Conservation (phyloP, 2,329 filamentous ascomycete genomes). For the Teratosphaeria nubilosa region DNA sequence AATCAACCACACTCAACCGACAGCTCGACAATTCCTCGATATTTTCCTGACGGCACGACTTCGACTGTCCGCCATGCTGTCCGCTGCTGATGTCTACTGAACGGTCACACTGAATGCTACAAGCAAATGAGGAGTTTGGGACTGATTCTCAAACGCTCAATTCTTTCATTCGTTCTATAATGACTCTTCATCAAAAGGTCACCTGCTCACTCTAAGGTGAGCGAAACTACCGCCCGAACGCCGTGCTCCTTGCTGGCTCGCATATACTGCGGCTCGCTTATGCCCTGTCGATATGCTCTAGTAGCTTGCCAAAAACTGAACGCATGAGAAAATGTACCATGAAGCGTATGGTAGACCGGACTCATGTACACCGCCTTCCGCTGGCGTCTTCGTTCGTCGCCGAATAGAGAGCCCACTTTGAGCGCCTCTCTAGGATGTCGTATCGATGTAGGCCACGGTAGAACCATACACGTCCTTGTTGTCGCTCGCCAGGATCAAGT, state of each 20-base stretch:
- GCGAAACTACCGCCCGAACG: background rate
- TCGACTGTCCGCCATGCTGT: no score
- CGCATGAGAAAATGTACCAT: background rate
- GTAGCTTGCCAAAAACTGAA: background rate
- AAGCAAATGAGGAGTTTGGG: background rate
- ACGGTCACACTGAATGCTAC: background rate
- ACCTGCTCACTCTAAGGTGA: background rate
- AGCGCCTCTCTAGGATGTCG: background rate
- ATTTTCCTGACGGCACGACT: no score
- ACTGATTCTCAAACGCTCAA: background rate
- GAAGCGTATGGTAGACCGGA: background rate
- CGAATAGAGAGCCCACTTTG: background rate
- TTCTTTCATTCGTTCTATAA: background rate
- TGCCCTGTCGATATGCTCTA: background rate
- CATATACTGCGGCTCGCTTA: background rate
- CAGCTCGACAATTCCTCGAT: no score
- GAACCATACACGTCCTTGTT: conserved; percentile 41
- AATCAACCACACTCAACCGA: no score
- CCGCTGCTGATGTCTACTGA: no score
- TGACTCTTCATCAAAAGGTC: background rate
- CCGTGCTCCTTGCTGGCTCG: background rate
- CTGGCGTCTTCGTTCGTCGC: no score
- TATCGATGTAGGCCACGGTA: conserved; percentile 29
- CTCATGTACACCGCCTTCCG: no score
- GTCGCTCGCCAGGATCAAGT: conserved; percentile 28